Evolutionary conservation across 1,284 basidiomycete genomes (phyloP).

Genomic region (Pholiota adiposa): DNA sequence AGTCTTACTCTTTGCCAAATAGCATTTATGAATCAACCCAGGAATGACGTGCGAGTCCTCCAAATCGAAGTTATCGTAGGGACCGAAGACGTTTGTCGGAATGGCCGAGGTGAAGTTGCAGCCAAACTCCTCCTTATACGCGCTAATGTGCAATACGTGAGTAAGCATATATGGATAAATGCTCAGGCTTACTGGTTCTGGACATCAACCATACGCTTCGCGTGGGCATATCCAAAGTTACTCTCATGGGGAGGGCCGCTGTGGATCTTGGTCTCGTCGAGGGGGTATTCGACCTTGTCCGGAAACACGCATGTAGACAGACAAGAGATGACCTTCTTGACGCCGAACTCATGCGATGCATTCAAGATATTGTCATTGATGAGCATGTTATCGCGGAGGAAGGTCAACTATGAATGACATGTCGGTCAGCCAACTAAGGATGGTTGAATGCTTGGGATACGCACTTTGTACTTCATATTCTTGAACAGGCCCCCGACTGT

Average conservation of each 20-base stretch:
- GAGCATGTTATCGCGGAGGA: conserved; percentile 88
- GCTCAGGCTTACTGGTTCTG: conserved; percentile 76
- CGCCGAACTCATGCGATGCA: conserved; percentile 64
- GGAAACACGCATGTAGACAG: conserved; percentile 90
- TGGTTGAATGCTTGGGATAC: conserved; percentile 10
- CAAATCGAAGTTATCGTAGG: conserved; percentile 84
- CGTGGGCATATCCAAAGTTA: conserved; percentile 90
- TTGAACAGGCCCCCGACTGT: conserved; percentile 88
- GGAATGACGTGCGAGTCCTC: conserved; percentile 91
- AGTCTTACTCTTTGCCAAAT: conserved; percentile 78
- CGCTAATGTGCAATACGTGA: conserved; percentile 49
- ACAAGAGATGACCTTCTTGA: conserved; percentile 81
- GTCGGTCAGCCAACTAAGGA: conserved; percentile 6
- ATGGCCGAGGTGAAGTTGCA: conserved; percentile 92
- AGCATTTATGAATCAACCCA: conserved; percentile 87
- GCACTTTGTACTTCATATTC: conserved; percentile 88
- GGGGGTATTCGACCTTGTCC: conserved; percentile 84
- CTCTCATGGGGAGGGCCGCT: conserved; percentile 85
- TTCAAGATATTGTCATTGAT: conserved; percentile 93
- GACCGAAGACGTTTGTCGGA: conserved; percentile 91
- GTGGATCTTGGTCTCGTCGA: conserved; percentile 92
- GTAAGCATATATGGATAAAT: background rate
- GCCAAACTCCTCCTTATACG: conserved; percentile 90
- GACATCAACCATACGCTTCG: conserved; percentile 91
- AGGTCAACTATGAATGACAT: conserved; percentile 60